Percentiles rank a stretch among this genome's conserved stretches.
phyloP scores from a whole-genome alignment of 805 yeast species.

The Suhomyces pyralidae region DNA sequence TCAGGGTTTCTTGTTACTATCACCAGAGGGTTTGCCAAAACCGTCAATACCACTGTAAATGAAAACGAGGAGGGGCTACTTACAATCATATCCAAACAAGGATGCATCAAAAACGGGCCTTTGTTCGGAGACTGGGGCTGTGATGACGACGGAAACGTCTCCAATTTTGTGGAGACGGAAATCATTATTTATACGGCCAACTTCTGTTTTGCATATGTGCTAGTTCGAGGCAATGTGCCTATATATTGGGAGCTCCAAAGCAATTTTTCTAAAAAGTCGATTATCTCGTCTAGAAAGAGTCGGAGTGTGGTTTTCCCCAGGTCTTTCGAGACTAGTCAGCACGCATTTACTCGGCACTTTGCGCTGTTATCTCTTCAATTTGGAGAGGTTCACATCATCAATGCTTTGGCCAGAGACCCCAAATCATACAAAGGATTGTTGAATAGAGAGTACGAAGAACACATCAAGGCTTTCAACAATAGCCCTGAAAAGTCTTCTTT shows the following conservation, averaged over 20 bases:
- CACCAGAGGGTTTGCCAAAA: slow-evolving; percentile 51
- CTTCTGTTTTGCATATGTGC: slow-evolving; percentile 43
- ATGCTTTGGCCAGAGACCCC: slow-evolving; percentile 43
- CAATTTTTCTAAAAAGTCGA: slow-evolving; percentile 32
- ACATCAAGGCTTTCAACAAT: slow-evolving; percentile 33
- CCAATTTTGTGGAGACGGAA: slow-evolving; percentile 54
- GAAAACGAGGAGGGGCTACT: slow-evolving; percentile 37
- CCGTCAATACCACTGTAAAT: slow-evolving; percentile 32
- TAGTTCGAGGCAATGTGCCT: slow-evolving; percentile 54
- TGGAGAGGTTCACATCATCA: slow-evolving; percentile 50
- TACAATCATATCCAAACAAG: slow-evolving; percentile 52
- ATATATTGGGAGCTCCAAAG: slow-evolving; percentile 52
- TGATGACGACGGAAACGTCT: slow-evolving; percentile 53
- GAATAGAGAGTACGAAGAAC: slow-evolving; percentile 36
- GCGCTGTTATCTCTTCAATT: slow-evolving; percentile 45
- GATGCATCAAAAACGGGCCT: slow-evolving; percentile 46
- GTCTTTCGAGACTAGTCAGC: slow-evolving; percentile 52
- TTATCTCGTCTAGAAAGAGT: slow-evolving; percentile 32
- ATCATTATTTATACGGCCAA: slow-evolving; percentile 41
- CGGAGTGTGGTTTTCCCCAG: slow-evolving; percentile 46
- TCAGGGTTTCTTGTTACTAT: slow-evolving; percentile 48
- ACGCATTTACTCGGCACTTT: slow-evolving; percentile 50
- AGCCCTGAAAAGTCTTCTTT: slow-evolving; percentile 1
- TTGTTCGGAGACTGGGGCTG: slow-evolving; percentile 57
- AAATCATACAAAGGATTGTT: slow-evolving; percentile 46